Base-by-base conservation (phyloP, 306 rosid genomes). In the Fragaria nilgerrensis region DNA sequence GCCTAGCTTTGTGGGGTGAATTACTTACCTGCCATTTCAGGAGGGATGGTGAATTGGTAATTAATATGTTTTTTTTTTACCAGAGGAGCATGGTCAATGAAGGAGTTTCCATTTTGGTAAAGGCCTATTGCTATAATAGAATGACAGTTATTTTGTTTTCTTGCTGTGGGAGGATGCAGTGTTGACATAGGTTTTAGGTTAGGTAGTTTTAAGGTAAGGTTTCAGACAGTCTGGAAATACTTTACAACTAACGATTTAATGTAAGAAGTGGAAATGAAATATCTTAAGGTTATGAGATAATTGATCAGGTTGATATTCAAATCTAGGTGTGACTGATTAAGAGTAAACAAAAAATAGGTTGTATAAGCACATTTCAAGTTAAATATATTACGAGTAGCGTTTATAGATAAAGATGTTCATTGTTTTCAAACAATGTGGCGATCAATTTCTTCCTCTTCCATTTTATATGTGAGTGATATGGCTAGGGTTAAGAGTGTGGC, bases 1-100 rank as follows among this genome's bases (percentile, higher is more conserved):
- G 68, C 82, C 85, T 78, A 36, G 29, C 15, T 5, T 49, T 58
- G 29, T 14, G 14, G 7, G 23, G 3, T 17, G 9, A 73, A 78
- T 78, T 78, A 82, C 82, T 68, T 61, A 63, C 44, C 52, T 69
- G 76, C 85, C 85, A 73, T 68, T 56, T 23, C 58, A 4, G 5
- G 32, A 8, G 19, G 11, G 12, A 14, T 48, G 52, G 52, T 47
- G 52, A 47, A 13, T 47, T 9, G 11, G 76, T 74, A 73, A 72
- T 58, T 56, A 58, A 68, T 16, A 25, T 49, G 3, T 61, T 39
- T 39, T 37, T 37, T 34, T 22, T 37, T 61, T 10, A 53, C 66
- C 44, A 27, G 5, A 2, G 37, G 19, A 14, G 14, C 32, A 23
- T 9, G 65, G 34, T 25, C 15, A 59, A 59, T 22, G 4, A 23